Conservation (phyloP, 1,139 yeast genomes). For the Scheffersomyces stambukii region DNA sequence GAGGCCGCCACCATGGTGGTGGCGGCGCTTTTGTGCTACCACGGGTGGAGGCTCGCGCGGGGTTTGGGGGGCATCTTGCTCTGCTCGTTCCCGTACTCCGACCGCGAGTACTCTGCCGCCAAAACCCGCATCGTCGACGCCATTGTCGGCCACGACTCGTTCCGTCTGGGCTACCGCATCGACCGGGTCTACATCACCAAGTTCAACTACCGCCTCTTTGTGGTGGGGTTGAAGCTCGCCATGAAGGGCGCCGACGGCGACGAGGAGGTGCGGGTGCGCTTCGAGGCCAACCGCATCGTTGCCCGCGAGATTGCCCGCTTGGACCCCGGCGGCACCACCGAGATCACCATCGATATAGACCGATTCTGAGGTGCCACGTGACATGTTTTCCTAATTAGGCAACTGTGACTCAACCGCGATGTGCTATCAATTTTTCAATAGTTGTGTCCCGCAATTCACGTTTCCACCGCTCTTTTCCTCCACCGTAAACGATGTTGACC, state of each 20-base stretch:
- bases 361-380: constrained; percentile 21
- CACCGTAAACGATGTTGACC: no score
- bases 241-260: constrained; percentile 72
- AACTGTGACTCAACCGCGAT: no score
- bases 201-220: constrained; percentile 55
- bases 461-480: no score
- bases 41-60: constrained; percentile 54
- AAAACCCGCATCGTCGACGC: constrained; percentile 31
- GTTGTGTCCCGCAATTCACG: no score
- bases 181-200: constrained; percentile 53
- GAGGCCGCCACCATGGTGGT: constrained; percentile 49
- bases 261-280: constrained; percentile 56
- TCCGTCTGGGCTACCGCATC: constrained; percentile 45
- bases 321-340: constrained; percentile 31
- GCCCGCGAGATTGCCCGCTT: constrained; percentile 22
- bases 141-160: constrained; percentile 45
- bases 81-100: constrained; percentile 48
- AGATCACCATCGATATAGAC: constrained; percentile 61
- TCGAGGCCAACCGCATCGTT: constrained; percentile 50
- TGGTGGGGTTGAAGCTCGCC: constrained; percentile 49
- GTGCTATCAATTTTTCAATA: no score
- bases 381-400: no score
- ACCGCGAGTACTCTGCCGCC: constrained; percentile 33
- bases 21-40: constrained; percentile 44
- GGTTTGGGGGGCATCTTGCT: constrained; percentile 50